Base-by-base conservation (phyloP, 352 stramenopile genomes). In the Globisporangium cystogenes region DNA sequence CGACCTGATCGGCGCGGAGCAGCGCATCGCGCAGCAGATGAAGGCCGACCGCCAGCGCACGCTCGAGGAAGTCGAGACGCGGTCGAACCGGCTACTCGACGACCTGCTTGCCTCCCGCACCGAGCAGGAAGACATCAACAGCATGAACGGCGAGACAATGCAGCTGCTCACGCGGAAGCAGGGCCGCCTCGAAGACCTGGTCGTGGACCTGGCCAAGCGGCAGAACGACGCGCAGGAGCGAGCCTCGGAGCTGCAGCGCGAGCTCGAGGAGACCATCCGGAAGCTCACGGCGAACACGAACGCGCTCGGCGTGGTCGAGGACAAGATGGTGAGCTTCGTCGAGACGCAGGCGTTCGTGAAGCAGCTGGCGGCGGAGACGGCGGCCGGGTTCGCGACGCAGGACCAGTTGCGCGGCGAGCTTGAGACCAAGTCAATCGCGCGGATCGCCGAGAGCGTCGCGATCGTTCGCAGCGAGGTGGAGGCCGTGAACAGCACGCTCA, bases 41-140 rank as follows among this genome's bases (percentile, higher is more conserved):
- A 87, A 89, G 46, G 55, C 54, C 7, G 77, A 91, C 16, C 69
- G 76, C 1, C 61, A 82, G 33, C 68, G 57, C 0, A 72, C 85
- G 52, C 59, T 90, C 0, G 67, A 85, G 15, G 79, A 90, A 24
- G 67, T 87, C 14, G 79, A 86, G 14, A 60, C 61, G 4, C 64
- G 76, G 5, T 74, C 76, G 24, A 90, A 86, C 56, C 86, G 87
- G 42, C 64, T 91, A 16, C 20, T 86, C 3, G 77, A 89, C 23
- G 74, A 87, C 26, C 43, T 89, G 47, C 62, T 91, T 1, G 62
- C 68, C 1, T 82, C 71, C 8, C 65, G 77, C 0, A 62, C 77
- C 0, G 76, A 88, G n/a, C 82, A 93, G 39, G 82, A 93, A 47
- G 81, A 93, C 29, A 81, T 93, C 56, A 93, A 93, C 62, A 90